Conservation (phyloP, 176 grass and related monocot genomes). For the Avena eriantha region DNA sequence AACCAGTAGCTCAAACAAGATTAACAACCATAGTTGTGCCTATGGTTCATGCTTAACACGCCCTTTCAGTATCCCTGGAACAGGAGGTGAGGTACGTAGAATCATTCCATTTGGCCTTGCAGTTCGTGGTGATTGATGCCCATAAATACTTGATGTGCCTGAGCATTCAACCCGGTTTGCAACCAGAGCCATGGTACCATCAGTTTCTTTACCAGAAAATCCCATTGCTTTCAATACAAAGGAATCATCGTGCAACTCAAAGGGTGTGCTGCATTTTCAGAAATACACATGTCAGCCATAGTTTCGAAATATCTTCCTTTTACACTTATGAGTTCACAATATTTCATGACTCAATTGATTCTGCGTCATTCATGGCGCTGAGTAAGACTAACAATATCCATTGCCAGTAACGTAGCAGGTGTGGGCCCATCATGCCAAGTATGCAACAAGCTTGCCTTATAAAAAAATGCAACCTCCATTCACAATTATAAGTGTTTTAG, state of each 20-base stretch:
- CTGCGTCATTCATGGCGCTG: background rate
- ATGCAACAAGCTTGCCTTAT: conserved; percentile 1
- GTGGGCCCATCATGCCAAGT: background rate
- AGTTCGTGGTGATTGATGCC: conserved; percentile 53
- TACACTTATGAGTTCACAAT: conserved; percentile 11
- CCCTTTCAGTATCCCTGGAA: conserved; percentile 94
- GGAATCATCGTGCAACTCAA: conserved; percentile 92
- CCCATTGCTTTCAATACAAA: conserved; percentile 96
- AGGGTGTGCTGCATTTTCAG: conserved; percentile 83
- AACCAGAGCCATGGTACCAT: conserved; percentile 33
- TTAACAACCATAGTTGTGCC: background rate
- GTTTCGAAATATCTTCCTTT: background rate
- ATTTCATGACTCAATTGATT: conserved; percentile 22
- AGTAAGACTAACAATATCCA: background rate
- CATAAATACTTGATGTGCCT: conserved; percentile 43
- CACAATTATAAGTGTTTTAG: no score
- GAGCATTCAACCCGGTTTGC: conserved; percentile 74
- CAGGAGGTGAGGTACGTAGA: conserved; percentile 58
- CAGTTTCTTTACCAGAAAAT: conserved; percentile 63
- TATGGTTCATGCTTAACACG: conserved; percentile 86
- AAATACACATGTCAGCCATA: conserved; percentile 38
- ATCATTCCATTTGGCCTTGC: conserved; percentile 44
- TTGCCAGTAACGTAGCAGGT: background rate
- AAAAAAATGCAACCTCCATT: background rate
- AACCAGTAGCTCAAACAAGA: conserved; percentile 37